Evolutionary conservation across 768 basidiomycete genomes (phyloP), one percentile per base, ranked within the genome.

Genomic region (Tulasnella sp.): DNA sequence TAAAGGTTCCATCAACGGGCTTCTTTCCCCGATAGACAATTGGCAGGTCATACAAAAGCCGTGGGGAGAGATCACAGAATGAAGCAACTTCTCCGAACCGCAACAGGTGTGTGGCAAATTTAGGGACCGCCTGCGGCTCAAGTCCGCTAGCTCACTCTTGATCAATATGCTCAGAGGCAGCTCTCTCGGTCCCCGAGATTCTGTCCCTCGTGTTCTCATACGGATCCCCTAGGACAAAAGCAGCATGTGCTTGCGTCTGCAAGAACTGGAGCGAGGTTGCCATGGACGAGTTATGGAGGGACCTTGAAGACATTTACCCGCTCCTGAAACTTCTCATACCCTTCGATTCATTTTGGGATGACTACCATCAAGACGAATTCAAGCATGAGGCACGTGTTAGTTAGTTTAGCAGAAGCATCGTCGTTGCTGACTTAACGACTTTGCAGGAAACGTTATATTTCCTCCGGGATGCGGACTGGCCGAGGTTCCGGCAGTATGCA

Each of bases 121-220:
- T 50, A 14, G 5, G 11, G 60, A 34, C 7, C 12, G n/a, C 14
- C 60, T n/a, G 60, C 37, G 6, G 2, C 37, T 2, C 6, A 28
- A 64, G 16, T 9, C 3, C 16, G 5, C 7, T 9, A 4, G 31
- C 31, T 64, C 28, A 34, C 1, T 64, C 60, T 31, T 31, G n/a
- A 24, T 28, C 37, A 37, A 37, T 37, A 12, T 14, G 4, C 4
- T 28, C 60, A 64, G 60, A 64, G 28, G n/a, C 60, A 14, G 60
- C 60, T 28, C 60, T 64, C 60, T 64, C 14, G 28, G n/a, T 64
- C 60, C 60, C 60, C 60, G 60, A 64, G 16, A 64, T 64, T 64
- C 60, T 64, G 14, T 64, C 60, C 8, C 60, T 64, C 28, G n/a
- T 64, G n/a, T 64, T 64, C 2, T 12, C 60, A 28, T 28, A 64